These are phyloP conservation scores for Macaranga tanarius DNA, from an alignment of 441 rosid species.

Conservation along the genomic window DNA sequence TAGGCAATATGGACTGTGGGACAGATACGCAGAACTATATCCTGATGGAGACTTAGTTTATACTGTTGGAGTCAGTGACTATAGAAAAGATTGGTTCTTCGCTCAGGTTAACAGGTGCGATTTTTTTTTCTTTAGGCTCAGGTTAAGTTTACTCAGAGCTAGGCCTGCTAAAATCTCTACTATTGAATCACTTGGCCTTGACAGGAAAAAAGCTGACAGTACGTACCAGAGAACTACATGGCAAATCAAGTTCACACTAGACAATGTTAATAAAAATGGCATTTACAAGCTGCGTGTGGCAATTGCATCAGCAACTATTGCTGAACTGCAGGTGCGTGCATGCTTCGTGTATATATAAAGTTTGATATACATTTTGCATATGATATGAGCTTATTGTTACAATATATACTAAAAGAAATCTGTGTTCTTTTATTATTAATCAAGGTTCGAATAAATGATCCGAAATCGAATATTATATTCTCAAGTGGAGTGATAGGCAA, in stretches of 20 bases:
- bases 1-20: constrained; percentile 70
- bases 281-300: constrained; percentile 54
- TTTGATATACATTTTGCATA: neutral
- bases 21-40: constrained; percentile 47
- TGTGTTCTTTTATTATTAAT: neutral
- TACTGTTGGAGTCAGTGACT: constrained; percentile 45
- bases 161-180: no score
- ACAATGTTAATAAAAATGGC: constrained; percentile 26
- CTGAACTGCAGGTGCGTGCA: constrained; percentile 20
- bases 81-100: constrained; percentile 52
- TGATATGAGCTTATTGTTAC: neutral
- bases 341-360: neutral
- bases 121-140: neutral
- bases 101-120: constrained; percentile 60
- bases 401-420: neutral
- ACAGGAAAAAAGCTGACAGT: constrained; percentile 22
- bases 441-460: constrained; percentile 63
- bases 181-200: no score
- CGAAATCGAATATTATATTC: constrained; percentile 44
- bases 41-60: constrained; percentile 49
- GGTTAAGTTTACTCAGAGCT: no score
- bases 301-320: constrained; percentile 23
- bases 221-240: constrained; percentile 55
- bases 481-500: constrained; percentile 75
- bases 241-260: constrained; percentile 60